Evolutionary conservation across 768 basidiomycete species (phyloP).

Genomic region (Steccherinum ochraceum): DNA sequence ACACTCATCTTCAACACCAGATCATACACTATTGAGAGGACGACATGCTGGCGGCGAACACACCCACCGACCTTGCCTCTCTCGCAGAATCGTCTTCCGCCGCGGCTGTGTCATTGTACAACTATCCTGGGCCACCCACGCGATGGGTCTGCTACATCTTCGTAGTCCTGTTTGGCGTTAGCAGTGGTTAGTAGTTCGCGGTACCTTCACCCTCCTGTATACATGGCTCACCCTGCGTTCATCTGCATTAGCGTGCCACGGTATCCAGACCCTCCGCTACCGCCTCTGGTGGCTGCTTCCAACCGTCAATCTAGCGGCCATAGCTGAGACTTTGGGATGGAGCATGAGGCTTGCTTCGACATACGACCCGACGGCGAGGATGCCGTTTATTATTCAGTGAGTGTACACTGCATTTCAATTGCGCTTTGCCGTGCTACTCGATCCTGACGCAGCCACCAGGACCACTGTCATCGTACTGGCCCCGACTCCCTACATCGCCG

Average conservation of each 20-base stretch:
- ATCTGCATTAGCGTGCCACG: conserved; percentile 36
- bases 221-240: no score
- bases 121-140: no score
- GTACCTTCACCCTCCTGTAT: no score
- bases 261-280: conserved; percentile 35
- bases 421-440: not conserved
- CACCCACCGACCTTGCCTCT: no score
- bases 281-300: conserved; percentile 48
- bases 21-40: no score
- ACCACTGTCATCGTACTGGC: conserved; percentile 49
- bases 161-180: conserved; percentile 34
- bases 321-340: conserved; percentile 53
- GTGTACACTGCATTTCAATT: conserved; percentile 12
- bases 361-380: conserved; percentile 9
- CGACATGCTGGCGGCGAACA: no score
- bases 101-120: no score
- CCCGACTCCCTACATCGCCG: conserved; percentile 53
- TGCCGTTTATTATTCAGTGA: conserved; percentile 40
- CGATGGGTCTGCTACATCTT: conserved; percentile 32
- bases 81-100: no score
- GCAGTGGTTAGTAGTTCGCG: conserved; percentile 27
- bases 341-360: conserved; percentile 48
- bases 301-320: conserved; percentile 40
- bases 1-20: no score
- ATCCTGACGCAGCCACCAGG: conserved; percentile 7